Conservation (phyloP, 106 monocot species). For the Dioscorea zingiberensis region DNA sequence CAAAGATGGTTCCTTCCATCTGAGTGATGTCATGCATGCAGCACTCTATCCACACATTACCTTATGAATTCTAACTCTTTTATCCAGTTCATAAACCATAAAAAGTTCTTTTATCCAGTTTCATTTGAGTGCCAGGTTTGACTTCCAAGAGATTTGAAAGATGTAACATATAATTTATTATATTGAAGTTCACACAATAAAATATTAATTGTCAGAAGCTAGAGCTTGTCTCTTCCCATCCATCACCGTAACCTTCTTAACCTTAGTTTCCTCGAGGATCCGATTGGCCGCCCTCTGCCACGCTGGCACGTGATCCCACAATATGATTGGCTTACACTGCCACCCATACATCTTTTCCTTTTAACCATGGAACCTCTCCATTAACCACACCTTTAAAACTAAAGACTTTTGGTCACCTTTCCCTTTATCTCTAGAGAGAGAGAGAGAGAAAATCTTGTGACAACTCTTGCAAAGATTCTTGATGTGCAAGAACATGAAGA, state of each 20-base stretch:
- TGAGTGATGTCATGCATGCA: no score
- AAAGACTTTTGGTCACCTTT: neutral
- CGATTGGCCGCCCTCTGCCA: conserved; percentile 55
- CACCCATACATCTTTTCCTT: neutral
- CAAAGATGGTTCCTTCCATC: no score
- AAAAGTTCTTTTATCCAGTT: no score
- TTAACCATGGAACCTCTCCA: conserved; percentile 16
- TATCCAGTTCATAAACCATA: no score
- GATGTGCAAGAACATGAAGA: conserved; percentile 5
- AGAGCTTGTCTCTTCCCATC: neutral
- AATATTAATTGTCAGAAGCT: neutral
- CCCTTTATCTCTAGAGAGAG: no score
- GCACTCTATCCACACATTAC: no score
- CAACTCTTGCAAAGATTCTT: conserved; percentile 9
- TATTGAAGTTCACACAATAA: no score
- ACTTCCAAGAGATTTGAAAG: no score
- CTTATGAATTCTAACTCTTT: no score
- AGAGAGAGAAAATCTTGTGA: conserved; percentile 15
- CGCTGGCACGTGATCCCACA: conserved; percentile 67
- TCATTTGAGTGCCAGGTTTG: no score
- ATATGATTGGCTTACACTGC: conserved; percentile 42
- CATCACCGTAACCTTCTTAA: neutral
- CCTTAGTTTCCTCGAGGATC: conserved; percentile 60
- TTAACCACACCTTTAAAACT: conserved; percentile 5
- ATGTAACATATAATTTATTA: no score